phyloP scores from a whole-genome alignment of 2,329 filamentous ascomycete species.

The Cercospora janseana region DNA sequence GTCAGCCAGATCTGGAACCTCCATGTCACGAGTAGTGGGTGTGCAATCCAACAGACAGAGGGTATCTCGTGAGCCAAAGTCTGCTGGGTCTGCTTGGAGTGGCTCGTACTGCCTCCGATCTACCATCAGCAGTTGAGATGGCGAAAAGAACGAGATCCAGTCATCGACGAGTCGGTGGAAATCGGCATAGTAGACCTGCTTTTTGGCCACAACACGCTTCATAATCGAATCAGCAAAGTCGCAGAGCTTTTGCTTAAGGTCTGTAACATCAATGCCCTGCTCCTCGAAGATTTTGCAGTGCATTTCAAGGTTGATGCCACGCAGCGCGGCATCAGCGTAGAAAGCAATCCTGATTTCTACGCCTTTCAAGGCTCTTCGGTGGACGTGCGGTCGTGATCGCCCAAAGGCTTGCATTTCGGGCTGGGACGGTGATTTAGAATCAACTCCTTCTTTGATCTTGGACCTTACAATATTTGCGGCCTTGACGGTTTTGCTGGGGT shows the following conservation, averaged over 20 bases:
- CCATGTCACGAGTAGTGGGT: constrained; percentile 48
- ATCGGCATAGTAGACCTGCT: constrained; percentile 12
- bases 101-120: constrained; percentile 72
- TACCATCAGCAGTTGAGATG: constrained; percentile 53
- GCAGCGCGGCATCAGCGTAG: constrained; percentile 3
- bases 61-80: constrained; percentile 63
- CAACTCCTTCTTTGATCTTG: not conserved
- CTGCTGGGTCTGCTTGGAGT: constrained; percentile 55
- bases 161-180: constrained; percentile 23
- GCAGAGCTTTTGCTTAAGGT: constrained; percentile 15
- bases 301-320: constrained; percentile 33
- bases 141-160: constrained; percentile 26
- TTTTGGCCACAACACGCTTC: not conserved
- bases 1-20: constrained; percentile 32
- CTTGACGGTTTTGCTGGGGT: constrained; percentile 5
- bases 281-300: constrained; percentile 29
- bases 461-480: not conserved
- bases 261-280: constrained; percentile 13
- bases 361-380: not conserved
- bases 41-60: constrained; percentile 65
- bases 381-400: no score
- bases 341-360: constrained; percentile 1
- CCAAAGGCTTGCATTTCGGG: not conserved
- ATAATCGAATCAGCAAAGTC: constrained; percentile 1
- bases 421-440: not conserved